A percentile compares a stretch with the other conserved stretches of the same genome.
These are phyloP conservation scores for Fusarium sp. DNA, from an alignment of 2,329 filamentous ascomycete genomes.

Conservation along the genomic window DNA sequence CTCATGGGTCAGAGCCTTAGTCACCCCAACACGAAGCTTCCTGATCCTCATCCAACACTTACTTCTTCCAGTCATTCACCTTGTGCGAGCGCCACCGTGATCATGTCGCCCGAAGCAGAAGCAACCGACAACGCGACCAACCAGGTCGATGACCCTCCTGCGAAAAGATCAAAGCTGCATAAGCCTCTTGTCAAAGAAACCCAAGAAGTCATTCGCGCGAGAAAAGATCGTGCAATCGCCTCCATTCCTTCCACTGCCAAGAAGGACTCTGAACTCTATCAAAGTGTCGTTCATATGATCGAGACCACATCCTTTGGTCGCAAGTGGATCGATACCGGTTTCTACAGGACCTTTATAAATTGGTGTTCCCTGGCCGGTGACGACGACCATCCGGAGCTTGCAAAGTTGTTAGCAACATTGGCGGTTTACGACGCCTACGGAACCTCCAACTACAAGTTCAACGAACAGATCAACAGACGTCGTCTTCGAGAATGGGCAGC, in stretches of 20 bases:
- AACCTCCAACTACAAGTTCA: fast-evolving
- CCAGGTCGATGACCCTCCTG: neutral
- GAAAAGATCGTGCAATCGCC: neutral
- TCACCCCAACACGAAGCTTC: neutral
- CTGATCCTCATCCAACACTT: neutral
- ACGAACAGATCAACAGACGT: neutral
- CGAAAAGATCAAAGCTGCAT: neutral
- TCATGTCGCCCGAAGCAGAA: slow-evolving; percentile 1
- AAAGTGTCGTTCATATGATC: neutral
- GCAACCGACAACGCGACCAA: neutral
- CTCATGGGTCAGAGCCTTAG: neutral
- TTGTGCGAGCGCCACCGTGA: neutral
- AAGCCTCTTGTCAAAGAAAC: neutral
- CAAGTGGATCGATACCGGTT: neutral
- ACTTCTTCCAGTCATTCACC: neutral
- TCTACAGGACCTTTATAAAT: slow-evolving; percentile 3
- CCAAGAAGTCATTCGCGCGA: neutral
- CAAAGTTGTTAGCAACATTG: neutral
- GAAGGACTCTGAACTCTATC: neutral
- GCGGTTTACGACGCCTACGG: slow-evolving; percentile 10
- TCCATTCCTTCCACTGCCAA: slow-evolving; percentile 8
- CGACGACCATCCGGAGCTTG: neutral
- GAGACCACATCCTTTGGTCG: neutral
- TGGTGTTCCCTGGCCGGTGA: neutral
- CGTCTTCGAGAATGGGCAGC: slow-evolving; percentile 16